Conservation (phyloP, 2,329 filamentous ascomycete genomes). For the Colletotrichum sp. region DNA sequence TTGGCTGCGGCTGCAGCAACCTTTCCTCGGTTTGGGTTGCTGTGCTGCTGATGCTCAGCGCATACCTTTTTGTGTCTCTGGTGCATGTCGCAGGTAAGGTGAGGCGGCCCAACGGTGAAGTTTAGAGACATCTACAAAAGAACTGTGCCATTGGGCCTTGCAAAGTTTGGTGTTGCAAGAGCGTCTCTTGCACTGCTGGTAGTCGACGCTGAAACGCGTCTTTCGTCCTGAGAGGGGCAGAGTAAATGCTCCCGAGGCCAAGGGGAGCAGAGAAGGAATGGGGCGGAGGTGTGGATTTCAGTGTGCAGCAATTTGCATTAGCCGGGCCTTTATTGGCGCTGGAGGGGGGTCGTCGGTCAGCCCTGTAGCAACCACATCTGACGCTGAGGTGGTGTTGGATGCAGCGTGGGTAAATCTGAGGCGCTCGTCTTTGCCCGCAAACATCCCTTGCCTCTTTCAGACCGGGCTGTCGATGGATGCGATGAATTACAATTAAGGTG, state of each 20-base stretch:
- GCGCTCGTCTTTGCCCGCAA: background rate
- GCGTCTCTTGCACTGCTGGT: background rate
- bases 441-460: background rate
- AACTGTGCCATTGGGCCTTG: background rate
- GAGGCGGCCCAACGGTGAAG: background rate
- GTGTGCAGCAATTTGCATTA: background rate
- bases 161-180: background rate
- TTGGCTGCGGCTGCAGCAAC: background rate
- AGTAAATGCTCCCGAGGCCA: background rate
- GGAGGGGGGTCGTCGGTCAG: background rate
- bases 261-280: background rate
- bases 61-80: background rate
- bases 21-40: background rate
- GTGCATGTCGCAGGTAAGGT: background rate
- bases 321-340: background rate
- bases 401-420: background rate
- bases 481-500: background rate
- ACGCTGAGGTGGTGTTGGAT: background rate
- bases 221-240: background rate
- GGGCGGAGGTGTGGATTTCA: background rate
- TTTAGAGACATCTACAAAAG: background rate
- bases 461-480: background rate
- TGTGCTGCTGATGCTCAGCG: background rate
- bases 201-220: background rate
- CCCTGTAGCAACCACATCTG: conserved; percentile 1